A percentile compares a stretch with the other conserved stretches of the same genome.
phyloP scores from a whole-genome alignment of 1,139 yeast species.

The Magnusiomyces clavatus region DNA sequence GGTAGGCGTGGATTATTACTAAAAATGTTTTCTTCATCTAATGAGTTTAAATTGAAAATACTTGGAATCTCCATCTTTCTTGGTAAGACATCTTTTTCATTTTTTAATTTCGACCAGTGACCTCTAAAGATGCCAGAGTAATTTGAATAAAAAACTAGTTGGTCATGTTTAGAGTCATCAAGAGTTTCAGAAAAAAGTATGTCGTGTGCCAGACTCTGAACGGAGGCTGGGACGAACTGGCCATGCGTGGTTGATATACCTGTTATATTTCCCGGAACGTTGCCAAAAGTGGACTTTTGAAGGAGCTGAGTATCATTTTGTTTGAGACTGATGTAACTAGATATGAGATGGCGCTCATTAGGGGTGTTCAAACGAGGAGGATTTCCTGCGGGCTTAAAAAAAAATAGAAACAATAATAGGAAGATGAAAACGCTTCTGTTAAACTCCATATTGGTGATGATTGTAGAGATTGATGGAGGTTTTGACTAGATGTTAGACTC shows the following conservation, averaged over 20 bases:
- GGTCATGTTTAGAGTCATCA: neutral
- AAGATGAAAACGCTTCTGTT: slow-evolving; percentile 2
- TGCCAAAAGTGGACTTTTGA: slow-evolving; percentile 37
- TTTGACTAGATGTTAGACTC: too few species aligned
- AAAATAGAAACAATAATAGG: slow-evolving; percentile 1
- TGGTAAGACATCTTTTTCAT: neutral
- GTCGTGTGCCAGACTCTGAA: neutral
- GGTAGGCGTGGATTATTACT: neutral
- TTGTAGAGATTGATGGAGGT: too few species aligned
- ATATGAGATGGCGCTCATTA: neutral
- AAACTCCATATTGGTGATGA: slow-evolving; percentile 3
- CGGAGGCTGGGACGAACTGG: slow-evolving; percentile 52
- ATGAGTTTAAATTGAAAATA: neutral
- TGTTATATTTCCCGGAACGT: slow-evolving; percentile 65
- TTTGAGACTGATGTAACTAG: neutral
- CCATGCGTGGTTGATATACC: slow-evolving; percentile 47
- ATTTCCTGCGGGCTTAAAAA: slow-evolving; percentile 5
- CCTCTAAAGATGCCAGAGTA: slow-evolving; percentile 3
- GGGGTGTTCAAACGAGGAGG: neutral
- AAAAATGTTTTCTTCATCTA: neutral
- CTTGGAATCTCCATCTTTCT: slow-evolving; percentile 1
- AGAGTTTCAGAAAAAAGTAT: slow-evolving; percentile 1
- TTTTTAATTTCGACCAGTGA: neutral
- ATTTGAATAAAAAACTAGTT: neutral
- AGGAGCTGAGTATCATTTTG: slow-evolving; percentile 28